Evolutionary conservation across 169 alveolate genomes (phyloP).

Genomic region (Cryptosporidium parvum): DNA sequence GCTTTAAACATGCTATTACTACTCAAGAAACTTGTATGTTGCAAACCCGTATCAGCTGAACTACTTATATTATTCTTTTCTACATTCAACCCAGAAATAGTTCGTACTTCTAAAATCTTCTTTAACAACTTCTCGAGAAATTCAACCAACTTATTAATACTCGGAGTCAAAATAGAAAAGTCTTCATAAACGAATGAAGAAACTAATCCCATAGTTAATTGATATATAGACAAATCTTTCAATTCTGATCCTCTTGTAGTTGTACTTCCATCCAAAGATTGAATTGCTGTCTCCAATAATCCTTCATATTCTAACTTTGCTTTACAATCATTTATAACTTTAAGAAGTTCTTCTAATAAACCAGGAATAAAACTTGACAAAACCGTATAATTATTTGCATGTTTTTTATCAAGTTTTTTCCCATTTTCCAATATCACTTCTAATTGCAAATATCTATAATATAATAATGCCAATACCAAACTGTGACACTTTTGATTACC

Average conservation of each 20-base stretch:
- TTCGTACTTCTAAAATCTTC: too few relatives aligned
- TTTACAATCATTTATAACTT: not conserved
- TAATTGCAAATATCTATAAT: conserved; percentile 5
- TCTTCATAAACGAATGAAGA: not conserved
- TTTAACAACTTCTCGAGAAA: too few relatives aligned
- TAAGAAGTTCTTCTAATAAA: not conserved
- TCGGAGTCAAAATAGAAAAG: not conserved
- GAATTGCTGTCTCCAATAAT: not conserved
- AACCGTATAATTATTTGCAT: too few relatives aligned
- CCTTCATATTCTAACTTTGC: not conserved
- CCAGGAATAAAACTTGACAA: too few relatives aligned
- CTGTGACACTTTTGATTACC: not conserved
- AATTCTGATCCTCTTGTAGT: not conserved
- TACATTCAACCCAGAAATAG: too few relatives aligned
- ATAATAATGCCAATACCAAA: not conserved
- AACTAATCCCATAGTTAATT: conserved; percentile 15
- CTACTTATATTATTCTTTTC: too few relatives aligned
- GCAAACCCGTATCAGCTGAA: too few relatives aligned
- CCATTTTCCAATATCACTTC: not conserved
- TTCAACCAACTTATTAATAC: too few relatives aligned
- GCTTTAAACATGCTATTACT: not conserved
- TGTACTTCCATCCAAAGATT: not conserved
- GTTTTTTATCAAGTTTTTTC: not conserved
- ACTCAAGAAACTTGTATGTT: not conserved
- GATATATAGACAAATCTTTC: not conserved